Conservation (phyloP, 352 stramenopile genomes). For the Phytopythium oedochilum region DNA sequence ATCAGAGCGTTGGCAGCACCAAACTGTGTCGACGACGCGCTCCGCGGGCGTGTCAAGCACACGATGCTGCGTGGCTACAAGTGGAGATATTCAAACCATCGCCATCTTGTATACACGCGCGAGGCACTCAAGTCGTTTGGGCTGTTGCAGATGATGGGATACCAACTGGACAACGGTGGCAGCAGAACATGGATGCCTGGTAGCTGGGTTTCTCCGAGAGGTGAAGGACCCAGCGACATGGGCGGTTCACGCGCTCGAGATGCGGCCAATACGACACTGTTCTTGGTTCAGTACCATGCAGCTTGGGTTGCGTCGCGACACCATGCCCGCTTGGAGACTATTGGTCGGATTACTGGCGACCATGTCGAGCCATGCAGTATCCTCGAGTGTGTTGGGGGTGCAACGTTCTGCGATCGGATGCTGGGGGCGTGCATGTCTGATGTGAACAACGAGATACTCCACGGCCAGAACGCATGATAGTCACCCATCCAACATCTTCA, state of each 20-base stretch:
- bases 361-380: neutral
- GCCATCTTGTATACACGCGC: slow-evolving; percentile 8
- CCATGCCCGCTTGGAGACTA: neutral
- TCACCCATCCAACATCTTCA: too few species aligned
- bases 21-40: slow-evolving; percentile 13
- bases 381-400: neutral
- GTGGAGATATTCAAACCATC: slow-evolving; percentile 4
- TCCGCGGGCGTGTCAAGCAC: slow-evolving; percentile 8
- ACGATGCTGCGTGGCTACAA: slow-evolving; percentile 8
- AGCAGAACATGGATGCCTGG: neutral
- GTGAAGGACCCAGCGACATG: neutral
- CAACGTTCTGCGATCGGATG: neutral
- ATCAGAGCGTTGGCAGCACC: slow-evolving; percentile 6
- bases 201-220: neutral
- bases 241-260: neutral
- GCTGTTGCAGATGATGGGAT: slow-evolving; percentile 8
- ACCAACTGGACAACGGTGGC: neutral
- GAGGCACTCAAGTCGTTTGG: slow-evolving; percentile 15
- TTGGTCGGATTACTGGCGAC: neutral
- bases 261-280: neutral
- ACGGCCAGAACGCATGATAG: too few species aligned
- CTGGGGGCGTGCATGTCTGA: neutral
- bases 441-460: neutral
- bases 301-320: neutral
- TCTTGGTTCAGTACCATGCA: neutral